Base-by-base conservation (phyloP, 2,329 filamentous ascomycete species). In the Lecanicillium sp. region DNA sequence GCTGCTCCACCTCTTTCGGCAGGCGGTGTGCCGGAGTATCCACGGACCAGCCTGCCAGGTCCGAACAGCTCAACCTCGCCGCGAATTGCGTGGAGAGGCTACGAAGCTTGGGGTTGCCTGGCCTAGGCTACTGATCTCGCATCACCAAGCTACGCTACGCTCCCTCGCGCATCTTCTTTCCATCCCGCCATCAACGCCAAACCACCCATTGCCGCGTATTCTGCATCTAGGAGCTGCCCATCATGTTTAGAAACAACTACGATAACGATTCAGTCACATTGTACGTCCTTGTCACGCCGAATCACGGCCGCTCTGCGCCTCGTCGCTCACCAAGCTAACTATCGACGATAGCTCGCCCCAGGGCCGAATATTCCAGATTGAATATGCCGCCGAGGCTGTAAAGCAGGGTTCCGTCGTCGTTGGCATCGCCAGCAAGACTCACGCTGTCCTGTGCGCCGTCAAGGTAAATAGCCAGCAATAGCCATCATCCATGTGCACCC, bases 231-330 rank as follows among this genome's bases (percentile, higher is more conserved):
- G 53, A 38, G 27, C 35, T 35, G 43, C 49, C 33, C 75, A 80
- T 58, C 58, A 96, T 98, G 92, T 98, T 98, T 72, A 80, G 92
- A 69, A 98, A 98, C 76, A 96, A 96, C 70, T 98, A 98, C 76
- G 92, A 98, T 73, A 98, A 98, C 80, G 92, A 98, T 68, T 94
- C 90, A 48, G 89, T 96, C 69, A 98, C 92, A 69, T 98, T 96
- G 88, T 95, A 75, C 68, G 82, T 67, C 58, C 47, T 38, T 41
- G 36, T 36, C 40, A 12, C 40, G 44, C 40, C 42, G 39, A 42
- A 42, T 41, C 32, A 20, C 45, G 43, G 43, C 43, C 42, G 38
- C 45, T 51, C 39, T 39, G 33, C 42, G 37, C 43, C 32, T 33
- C 28, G 36, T 35, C 45, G 38, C 44, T 42, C 25, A 42, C 9